Evolutionary conservation across 2,329 filamentous ascomycete genomes (phyloP), one percentile per base, ranked within the genome.

Genomic region (Monosporascus sp.): DNA sequence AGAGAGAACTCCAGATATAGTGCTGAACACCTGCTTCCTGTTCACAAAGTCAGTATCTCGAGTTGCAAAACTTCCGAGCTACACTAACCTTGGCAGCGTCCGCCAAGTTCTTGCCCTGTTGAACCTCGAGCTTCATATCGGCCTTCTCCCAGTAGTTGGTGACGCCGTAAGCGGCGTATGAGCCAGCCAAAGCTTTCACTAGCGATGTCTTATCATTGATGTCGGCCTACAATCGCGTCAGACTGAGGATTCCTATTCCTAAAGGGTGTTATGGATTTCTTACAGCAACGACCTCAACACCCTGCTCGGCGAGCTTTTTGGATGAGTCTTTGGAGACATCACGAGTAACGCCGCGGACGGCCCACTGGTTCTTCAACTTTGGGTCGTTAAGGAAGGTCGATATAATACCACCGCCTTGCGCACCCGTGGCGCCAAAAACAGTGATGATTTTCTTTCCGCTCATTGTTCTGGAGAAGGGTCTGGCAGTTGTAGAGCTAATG

Each of bases 401-500:
- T 52, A 81, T 75, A 46, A 85, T 74, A 11, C 78, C 80, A 56
- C 78, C 76, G 47, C 82, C 83, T 68, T 86, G 82, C 53, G 78
- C 76, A 50, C 82, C 80, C 14, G 81, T 85, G 40, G 80, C 77
- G 27, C 81, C 80, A 59, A 84, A 78, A 20, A 85, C 72, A 43
- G 76, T 77, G 60, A 84, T 70, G 59, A 78, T 66, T 58, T 78
- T 78, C 51, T 61, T 60, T 27, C 41, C 50, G 19, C 60, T 26
- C 60, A 58, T 65, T 5, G 5, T 45, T 27, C 16, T 17, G 7
- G 26, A 27, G 26, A 8, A 7, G 26, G 8, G 7, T 2, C 7
- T 27, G 26, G 26, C 26, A 27, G 26, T 27, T 27, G 26, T 27
- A 27, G 7, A 27, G 26, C 26, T 27, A 7, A 27, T 27, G 7